Conservation (phyloP, 129 eudicot species). For the Centella asiatica region DNA sequence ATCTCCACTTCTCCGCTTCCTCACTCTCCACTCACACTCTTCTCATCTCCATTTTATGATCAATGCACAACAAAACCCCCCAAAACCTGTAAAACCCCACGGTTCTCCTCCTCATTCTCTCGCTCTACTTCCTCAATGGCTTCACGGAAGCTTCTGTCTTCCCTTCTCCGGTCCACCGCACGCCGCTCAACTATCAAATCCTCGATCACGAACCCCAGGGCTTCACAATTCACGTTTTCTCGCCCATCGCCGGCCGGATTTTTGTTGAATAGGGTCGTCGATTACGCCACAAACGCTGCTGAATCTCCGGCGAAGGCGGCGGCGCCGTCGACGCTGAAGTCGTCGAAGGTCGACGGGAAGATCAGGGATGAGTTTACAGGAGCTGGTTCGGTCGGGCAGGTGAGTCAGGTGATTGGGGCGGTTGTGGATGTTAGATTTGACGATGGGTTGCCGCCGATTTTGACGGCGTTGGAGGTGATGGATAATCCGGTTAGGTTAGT, state of each 20-base stretch:
- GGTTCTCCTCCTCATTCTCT: too few relatives aligned
- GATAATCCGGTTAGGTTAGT: constrained; percentile 65
- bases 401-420: constrained; percentile 93
- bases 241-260: constrained; percentile 20
- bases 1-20: too few relatives aligned
- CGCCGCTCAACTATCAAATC: constrained; percentile 20
- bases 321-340: constrained; percentile 23
- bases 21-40: too few relatives aligned
- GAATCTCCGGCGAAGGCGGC: background rate
- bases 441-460: constrained; percentile 85
- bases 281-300: constrained; percentile 24
- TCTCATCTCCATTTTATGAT: background rate
- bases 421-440: constrained; percentile 83
- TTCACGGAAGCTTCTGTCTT: constrained; percentile 38
- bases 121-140: constrained; percentile 23
- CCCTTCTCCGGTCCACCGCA: constrained; percentile 25
- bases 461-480: constrained; percentile 88
- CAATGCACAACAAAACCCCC: background rate
- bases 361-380: constrained; percentile 72
- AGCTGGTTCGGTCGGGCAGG: constrained; percentile 70
- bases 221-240: constrained; percentile 4
- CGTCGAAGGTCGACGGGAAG: constrained; percentile 30
- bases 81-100: background rate
- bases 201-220: constrained; percentile 10
- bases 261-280: constrained; percentile 16